Base-by-base conservation (phyloP, 2,329 filamentous ascomycete species). In the Stachybotrys elegans region DNA sequence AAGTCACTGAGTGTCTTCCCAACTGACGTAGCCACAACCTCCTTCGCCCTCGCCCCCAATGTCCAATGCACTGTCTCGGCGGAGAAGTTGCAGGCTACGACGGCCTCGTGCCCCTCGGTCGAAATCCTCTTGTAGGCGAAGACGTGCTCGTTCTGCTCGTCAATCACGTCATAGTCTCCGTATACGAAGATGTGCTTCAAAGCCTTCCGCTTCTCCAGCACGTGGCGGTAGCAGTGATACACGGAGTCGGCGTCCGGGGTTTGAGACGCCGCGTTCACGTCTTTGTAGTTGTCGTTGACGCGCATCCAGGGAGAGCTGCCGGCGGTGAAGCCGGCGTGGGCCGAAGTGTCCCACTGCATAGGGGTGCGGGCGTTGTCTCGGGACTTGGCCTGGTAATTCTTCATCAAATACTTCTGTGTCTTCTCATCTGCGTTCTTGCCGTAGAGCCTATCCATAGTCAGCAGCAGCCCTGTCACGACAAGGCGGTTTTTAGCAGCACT, bases 331-430 rank as follows among this genome's bases (percentile, higher is more conserved):
- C 86, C 85, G 0, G 71, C 83, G 47, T 88, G 75, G 0, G 65
- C 56, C 2, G 63, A 67, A n/a, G 62, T 56, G 48, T 80, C 72
- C 85, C 86, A 90, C 57, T 88, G 84, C 62, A 90, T 82, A 0
- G 85, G 85, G 1, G 82, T 81, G 37, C 86, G 73, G 7, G 79
- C 80, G 59, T 90, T 86, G 61, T 90, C 86, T 19, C 85, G 65
- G 7, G 75, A 79, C 57, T 81, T 79, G 50, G 72, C 68, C 48
- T 78, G 74, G 54, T 82, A 70, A n/a, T 77, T 69, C 7, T 51
- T 49, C 47, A 48, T 69, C 53, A 60, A 60, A 17, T 61, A 57
- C 8, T 61, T 55, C 25, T 68, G 60, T 23, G 63, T 63, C 41
- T 66, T 59, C 42, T 60, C 63, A 53, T 71, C 63, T 17, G 63